These are phyloP conservation scores for Fusarium zealandicum DNA, from an alignment of 2,329 filamentous ascomycete species.

Conservation along the genomic window DNA sequence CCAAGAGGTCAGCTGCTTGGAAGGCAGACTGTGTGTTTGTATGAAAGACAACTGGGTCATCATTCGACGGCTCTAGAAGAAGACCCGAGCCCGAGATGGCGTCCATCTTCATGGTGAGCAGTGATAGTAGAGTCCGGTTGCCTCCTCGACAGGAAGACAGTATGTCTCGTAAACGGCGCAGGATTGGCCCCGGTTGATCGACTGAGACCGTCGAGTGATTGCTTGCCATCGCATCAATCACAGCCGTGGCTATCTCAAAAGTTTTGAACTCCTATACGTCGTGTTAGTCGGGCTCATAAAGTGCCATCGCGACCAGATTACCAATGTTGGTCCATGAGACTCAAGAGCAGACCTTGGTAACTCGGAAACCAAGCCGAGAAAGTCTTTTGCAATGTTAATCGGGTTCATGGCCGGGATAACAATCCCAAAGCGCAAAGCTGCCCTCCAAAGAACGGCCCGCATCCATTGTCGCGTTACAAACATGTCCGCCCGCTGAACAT, in stretches of 20 bases:
- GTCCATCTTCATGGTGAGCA: constrained; percentile 44
- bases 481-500: constrained; percentile 58
- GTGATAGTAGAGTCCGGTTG: constrained; percentile 49
- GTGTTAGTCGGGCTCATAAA: background rate
- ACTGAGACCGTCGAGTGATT: constrained; percentile 29
- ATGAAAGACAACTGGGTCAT: constrained; percentile 20
- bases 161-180: constrained; percentile 49
- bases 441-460: constrained; percentile 57
- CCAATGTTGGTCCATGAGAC: constrained; percentile 57
- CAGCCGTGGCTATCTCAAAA: constrained; percentile 55
- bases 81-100: constrained; percentile 31
- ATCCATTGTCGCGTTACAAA: constrained; percentile 60
- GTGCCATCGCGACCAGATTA: background rate
- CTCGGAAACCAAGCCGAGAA: constrained; percentile 51
- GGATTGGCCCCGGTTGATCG: constrained; percentile 46
- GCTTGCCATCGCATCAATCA: constrained; percentile 50
- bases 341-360: constrained; percentile 56
- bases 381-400: constrained; percentile 55
- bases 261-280: constrained; percentile 51
- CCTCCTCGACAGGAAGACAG: constrained; percentile 53
- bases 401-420: constrained; percentile 46
- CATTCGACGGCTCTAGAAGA: constrained; percentile 13
- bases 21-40: constrained; percentile 20
- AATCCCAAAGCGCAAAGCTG: constrained; percentile 46
- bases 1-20: constrained; percentile 25